Percentiles rank a stretch among this genome's conserved stretches.
Conservation (phyloP, 1,284 basidiomycete genomes). For the Ceratobasidium sp. region DNA sequence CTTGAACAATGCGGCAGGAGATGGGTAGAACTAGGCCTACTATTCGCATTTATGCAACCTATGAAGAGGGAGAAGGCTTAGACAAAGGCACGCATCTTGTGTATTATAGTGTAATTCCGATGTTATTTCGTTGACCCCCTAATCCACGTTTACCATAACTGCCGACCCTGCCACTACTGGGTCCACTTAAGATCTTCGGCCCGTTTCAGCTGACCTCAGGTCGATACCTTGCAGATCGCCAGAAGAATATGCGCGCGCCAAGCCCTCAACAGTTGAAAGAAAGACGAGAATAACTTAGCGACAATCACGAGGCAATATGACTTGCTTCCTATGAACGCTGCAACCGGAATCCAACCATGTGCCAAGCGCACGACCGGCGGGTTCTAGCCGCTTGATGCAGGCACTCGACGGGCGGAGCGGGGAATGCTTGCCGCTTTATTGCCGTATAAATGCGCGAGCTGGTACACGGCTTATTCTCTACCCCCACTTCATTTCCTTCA, state of each 20-base stretch:
- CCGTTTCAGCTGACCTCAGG: no score
- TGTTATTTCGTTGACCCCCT: background rate
- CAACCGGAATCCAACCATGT: slow-evolving; percentile 1
- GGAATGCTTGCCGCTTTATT: background rate
- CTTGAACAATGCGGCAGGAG: slow-evolving; percentile 85
- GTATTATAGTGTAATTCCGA: slow-evolving; percentile 15
- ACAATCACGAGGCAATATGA: background rate
- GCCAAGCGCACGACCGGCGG: slow-evolving; percentile 22
- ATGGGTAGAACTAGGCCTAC: slow-evolving; percentile 81
- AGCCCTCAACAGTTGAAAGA: slow-evolving; percentile 24
- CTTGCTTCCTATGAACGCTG: slow-evolving; percentile 4
- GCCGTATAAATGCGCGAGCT: slow-evolving; percentile 13
- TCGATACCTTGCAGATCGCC: no score
- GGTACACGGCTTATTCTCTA: background rate
- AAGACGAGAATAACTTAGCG: background rate
- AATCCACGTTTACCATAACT: background rate
- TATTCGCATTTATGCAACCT: slow-evolving; percentile 80
- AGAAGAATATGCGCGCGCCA: background rate
- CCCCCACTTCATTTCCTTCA: slow-evolving; percentile 18
- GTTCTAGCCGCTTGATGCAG: background rate
- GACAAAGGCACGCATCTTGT: background rate
- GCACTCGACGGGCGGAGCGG: background rate
- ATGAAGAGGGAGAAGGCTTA: slow-evolving; percentile 10
- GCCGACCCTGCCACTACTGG: background rate
- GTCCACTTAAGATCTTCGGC: no score